phyloP scores from a whole-genome alignment of 1,284 basidiomycete genomes.

The Malassezia dermatis region DNA sequence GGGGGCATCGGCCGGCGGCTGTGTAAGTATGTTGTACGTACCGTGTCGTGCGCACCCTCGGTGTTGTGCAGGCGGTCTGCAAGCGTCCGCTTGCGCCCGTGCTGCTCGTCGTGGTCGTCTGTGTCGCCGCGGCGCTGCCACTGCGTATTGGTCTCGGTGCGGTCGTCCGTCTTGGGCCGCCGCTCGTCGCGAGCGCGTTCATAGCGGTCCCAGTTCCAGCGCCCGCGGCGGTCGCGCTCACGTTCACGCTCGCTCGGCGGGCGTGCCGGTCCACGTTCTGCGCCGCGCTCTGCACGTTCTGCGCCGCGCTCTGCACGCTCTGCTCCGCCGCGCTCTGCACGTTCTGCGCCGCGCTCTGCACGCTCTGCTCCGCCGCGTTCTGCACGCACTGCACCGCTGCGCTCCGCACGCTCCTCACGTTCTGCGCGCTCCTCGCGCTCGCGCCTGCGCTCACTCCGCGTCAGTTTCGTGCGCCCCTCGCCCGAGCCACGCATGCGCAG shows the following conservation, averaged over 20 bases:
- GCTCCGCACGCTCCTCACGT: too few relatives aligned
- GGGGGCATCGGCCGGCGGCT: neutral
- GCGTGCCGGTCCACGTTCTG: too few relatives aligned
- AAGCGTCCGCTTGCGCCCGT: conserved; percentile 13
- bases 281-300: too few relatives aligned
- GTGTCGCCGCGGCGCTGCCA: conserved; percentile 10
- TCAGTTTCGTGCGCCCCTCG: neutral
- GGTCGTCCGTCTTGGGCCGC: neutral
- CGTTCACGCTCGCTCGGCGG: neutral
- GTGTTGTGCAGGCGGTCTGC: conserved; percentile 12
- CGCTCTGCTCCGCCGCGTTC: neutral
- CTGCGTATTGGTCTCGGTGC: neutral
- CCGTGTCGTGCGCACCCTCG: conserved; percentile 1
- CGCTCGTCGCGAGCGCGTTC: neutral
- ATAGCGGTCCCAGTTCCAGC: neutral
- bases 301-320: neutral
- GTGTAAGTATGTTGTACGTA: neutral
- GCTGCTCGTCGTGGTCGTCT: conserved; percentile 1
- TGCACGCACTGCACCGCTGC: neutral
- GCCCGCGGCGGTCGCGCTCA: neutral
- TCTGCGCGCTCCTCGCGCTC: neutral
- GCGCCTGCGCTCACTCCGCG: neutral
- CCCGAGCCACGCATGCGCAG: neutral
- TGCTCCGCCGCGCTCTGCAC: too few relatives aligned
- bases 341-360: too few relatives aligned